phyloP scores from a whole-genome alignment of 352 stramenopile genomes.

The Blastocystis sp. region DNA sequence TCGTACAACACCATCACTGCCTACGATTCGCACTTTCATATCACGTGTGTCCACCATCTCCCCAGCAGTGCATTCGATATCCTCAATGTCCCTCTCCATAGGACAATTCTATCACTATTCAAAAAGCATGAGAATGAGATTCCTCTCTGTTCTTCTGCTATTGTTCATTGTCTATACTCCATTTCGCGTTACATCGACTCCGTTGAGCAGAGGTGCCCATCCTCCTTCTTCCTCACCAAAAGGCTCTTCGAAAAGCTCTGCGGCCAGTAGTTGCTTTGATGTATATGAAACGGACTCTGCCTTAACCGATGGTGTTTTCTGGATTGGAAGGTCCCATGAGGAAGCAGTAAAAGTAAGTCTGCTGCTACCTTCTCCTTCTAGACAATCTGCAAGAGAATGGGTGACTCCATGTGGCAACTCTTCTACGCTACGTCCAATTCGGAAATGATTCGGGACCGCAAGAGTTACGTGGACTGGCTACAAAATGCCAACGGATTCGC shows the following conservation, averaged over 20 bases:
- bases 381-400: neutral
- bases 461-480: slow-evolving; percentile 24
- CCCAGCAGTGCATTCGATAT: neutral
- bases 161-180: no score
- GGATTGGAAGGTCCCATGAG: slow-evolving; percentile 19
- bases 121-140: no score
- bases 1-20: neutral
- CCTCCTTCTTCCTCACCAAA: neutral
- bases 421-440: slow-evolving; percentile 51
- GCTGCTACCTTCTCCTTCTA: neutral
- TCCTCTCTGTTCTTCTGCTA: neutral
- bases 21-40: neutral
- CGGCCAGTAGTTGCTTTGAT: slow-evolving; percentile 26
- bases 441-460: neutral
- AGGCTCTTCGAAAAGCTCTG: neutral
- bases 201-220: no score
- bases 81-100: slow-evolving; percentile 28
- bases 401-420: neutral
- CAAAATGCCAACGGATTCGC: neutral
- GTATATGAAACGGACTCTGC: neutral
- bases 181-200: no score
- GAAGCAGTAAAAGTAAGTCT: neutral
- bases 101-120: neutral
- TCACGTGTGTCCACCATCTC: neutral
- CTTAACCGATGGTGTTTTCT: neutral